These are phyloP conservation scores for Solanum lignicaule DNA, from an alignment of 257 asterid genomes.

Conservation along the genomic window DNA sequence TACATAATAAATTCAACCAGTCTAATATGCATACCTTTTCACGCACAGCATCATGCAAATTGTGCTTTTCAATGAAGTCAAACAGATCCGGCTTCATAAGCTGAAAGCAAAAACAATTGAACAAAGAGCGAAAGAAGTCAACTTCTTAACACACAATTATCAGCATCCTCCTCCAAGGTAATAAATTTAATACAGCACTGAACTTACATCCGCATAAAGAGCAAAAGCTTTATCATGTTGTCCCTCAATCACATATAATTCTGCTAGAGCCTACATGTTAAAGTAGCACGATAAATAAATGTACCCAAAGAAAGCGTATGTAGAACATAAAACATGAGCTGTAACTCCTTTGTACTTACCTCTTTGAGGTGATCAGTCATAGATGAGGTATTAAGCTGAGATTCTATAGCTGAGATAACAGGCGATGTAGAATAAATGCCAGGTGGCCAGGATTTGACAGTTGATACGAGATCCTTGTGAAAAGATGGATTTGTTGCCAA, in stretches of 20 bases:
- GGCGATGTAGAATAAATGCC: slow-evolving; percentile 73
- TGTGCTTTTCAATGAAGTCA: slow-evolving; percentile 89
- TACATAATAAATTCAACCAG: neutral
- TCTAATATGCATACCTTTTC: slow-evolving; percentile 50
- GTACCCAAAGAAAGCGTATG: neutral
- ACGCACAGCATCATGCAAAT: slow-evolving; percentile 69
- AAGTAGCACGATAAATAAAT: slow-evolving; percentile 8
- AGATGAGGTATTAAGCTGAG: slow-evolving; percentile 83
- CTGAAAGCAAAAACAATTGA: slow-evolving; percentile 36
- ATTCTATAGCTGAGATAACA: slow-evolving; percentile 86
- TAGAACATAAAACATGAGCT: neutral
- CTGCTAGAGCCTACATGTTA: slow-evolving; percentile 67
- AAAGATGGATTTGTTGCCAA: slow-evolving; percentile 80
- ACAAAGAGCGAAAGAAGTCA: neutral
- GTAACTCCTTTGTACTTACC: slow-evolving; percentile 33
- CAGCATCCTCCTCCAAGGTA: neutral
- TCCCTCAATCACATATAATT: slow-evolving; percentile 73
- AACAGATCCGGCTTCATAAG: slow-evolving; percentile 78
- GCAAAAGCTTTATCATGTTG: slow-evolving; percentile 87
- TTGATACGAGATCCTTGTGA: slow-evolving; percentile 86
- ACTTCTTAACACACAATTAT: neutral
- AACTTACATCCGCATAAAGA: slow-evolving; percentile 92
- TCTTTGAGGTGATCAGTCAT: slow-evolving; percentile 74
- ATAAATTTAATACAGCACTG: neutral
- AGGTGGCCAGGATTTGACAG: slow-evolving; percentile 83